A percentile compares a stretch with the other conserved stretches of the same genome.
Evolutionary conservation across 2,329 filamentous ascomycete species (phyloP).

Genomic region (Penicillium sumatraense): DNA sequence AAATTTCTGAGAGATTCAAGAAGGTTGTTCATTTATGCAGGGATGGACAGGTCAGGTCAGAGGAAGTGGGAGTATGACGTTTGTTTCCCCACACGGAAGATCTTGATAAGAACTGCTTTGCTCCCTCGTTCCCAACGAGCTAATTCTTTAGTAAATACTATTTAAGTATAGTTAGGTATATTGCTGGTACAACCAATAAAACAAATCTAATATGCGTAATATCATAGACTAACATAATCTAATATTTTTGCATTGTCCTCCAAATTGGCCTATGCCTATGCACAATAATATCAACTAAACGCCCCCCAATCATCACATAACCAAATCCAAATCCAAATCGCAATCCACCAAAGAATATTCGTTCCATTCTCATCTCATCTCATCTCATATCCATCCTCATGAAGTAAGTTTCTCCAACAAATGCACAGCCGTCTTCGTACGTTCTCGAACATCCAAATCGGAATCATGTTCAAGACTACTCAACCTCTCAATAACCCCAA

Average conservation of each 20-base stretch:
- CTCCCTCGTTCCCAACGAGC: too few relatives aligned
- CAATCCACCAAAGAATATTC: too few relatives aligned
- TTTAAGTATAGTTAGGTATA: too few relatives aligned
- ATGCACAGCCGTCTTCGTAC: constrained; percentile 78
- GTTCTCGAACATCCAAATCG: constrained; percentile 81
- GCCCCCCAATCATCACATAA: background rate
- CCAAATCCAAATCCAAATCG: background rate
- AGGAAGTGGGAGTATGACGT: background rate
- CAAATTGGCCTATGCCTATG: constrained; percentile 4
- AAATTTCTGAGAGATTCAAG: background rate
- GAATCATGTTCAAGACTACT: constrained; percentile 68
- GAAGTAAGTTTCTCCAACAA: constrained; percentile 59
- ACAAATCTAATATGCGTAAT: too few relatives aligned
- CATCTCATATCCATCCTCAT: background rate
- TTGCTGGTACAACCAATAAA: too few relatives aligned
- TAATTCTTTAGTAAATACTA: too few relatives aligned
- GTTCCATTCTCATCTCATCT: too few relatives aligned
- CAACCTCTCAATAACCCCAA: constrained; percentile 73
- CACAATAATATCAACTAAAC: background rate
- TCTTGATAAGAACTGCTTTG: constrained; percentile 6
- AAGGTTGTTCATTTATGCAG: constrained; percentile 8
- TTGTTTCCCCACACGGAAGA: constrained; percentile 2
- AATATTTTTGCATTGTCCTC: constrained; percentile 11
- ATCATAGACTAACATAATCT: background rate
- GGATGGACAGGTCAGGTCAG: constrained; percentile 1